phyloP scores from a whole-genome alignment of 495 filamentous ascomycete species.

The Aspergillus incahuasiensis region DNA sequence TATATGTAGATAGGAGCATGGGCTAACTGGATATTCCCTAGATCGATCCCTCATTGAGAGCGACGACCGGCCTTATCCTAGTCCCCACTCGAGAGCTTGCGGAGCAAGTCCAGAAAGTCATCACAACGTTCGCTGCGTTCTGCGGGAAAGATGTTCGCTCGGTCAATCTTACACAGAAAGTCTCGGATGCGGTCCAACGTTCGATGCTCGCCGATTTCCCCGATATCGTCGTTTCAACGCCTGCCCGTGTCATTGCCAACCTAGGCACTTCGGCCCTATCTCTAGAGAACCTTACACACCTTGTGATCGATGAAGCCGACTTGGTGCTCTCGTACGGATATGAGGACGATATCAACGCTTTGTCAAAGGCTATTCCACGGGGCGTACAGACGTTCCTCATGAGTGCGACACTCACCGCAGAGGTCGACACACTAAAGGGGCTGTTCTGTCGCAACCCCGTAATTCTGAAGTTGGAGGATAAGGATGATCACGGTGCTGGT shows the following conservation, averaged over 20 bases:
- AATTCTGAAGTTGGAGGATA: constrained; percentile 70
- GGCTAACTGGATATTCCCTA: constrained; percentile 9
- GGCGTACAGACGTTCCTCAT: constrained; percentile 88
- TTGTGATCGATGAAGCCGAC: constrained; percentile 96
- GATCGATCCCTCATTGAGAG: constrained; percentile 39
- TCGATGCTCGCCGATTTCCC: constrained; percentile 82
- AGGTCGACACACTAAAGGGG: constrained; percentile 78
- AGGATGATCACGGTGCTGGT: constrained; percentile 64
- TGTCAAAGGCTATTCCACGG: constrained; percentile 71
- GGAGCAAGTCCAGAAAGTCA: constrained; percentile 73
- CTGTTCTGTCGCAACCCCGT: constrained; percentile 82
- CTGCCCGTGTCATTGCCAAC: constrained; percentile 67
- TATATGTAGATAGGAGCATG: not conserved
- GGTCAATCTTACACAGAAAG: constrained; percentile 81
- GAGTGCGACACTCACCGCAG: constrained; percentile 84
- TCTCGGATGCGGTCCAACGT: constrained; percentile 79
- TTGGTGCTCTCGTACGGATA: constrained; percentile 93
- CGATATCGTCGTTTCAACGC: constrained; percentile 86
- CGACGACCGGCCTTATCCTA: constrained; percentile 70
- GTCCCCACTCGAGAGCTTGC: constrained; percentile 94
- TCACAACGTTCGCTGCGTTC: constrained; percentile 68
- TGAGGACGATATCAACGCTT: constrained; percentile 75
- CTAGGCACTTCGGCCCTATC: constrained; percentile 64
- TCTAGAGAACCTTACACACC: constrained; percentile 62
- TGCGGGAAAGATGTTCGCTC: constrained; percentile 77